Conservation (phyloP, 768 basidiomycete species). For the Xerocomus spinulosus region DNA sequence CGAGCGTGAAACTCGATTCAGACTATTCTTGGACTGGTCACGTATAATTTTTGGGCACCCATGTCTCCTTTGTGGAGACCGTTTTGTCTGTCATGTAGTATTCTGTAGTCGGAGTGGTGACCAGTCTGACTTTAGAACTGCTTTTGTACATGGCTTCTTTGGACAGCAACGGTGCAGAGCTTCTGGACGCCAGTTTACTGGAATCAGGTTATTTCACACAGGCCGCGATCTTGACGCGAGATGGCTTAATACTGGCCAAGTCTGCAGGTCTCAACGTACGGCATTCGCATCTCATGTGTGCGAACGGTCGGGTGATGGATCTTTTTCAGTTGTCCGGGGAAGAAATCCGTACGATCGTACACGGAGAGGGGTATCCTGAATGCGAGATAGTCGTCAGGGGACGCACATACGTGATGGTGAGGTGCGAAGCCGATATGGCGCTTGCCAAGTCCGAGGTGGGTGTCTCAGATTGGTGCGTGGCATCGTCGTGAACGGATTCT, state of each 20-base stretch:
- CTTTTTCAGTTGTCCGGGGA: conserved; percentile 18
- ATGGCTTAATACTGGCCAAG: conserved; percentile 31
- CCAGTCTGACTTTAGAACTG: too few species aligned
- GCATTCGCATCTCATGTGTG: not conserved
- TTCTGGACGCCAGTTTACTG: conserved; percentile 78
- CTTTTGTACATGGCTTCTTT: too few species aligned
- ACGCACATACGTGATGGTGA: conserved; percentile 21
- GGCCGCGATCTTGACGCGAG: conserved; percentile 50
- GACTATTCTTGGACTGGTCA: conserved; percentile 30
- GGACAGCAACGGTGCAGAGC: conserved; percentile 53
- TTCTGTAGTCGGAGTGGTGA: too few species aligned
- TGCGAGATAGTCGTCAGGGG: conserved; percentile 24
- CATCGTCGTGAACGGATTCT: not conserved
- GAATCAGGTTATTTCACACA: conserved; percentile 65
- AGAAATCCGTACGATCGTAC: conserved; percentile 17
- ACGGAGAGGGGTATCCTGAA: conserved; percentile 13
- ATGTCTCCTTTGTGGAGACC: too few species aligned
- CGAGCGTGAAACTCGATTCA: conserved; percentile 31
- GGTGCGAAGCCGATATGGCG: conserved; percentile 25
- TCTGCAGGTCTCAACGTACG: conserved; percentile 26
- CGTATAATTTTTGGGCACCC: conserved; percentile 12
- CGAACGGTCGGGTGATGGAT: too few species aligned
- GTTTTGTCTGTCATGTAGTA: too few species aligned
- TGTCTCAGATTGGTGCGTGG: too few species aligned
- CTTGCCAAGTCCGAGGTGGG: conserved; percentile 21